These are phyloP conservation scores for Chaetothyriales sp. DNA, from an alignment of 2,329 filamentous ascomycete species.

Conservation along the genomic window DNA sequence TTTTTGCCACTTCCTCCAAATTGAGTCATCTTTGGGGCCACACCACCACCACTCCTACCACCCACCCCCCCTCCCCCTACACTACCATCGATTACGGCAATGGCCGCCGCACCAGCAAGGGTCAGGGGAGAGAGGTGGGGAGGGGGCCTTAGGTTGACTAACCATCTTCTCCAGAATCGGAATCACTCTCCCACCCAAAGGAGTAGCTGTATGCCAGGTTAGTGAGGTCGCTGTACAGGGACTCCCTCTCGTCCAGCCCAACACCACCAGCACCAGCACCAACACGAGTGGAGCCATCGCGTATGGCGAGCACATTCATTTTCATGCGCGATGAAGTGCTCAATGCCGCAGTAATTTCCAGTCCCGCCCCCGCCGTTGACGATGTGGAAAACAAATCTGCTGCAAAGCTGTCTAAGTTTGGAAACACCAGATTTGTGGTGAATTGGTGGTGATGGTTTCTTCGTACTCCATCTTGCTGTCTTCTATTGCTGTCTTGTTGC, in stretches of 20 bases:
- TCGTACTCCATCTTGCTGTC: constrained; percentile 12
- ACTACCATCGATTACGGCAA: neutral
- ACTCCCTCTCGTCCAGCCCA: constrained; percentile 65
- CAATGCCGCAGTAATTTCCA: constrained; percentile 16
- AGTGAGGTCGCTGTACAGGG: constrained; percentile 63
- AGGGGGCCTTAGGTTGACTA: neutral
- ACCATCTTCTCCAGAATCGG: constrained; percentile 29
- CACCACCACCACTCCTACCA: no score
- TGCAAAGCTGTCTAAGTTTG: constrained; percentile 72
- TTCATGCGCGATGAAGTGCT: constrained; percentile 64
- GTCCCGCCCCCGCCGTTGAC: constrained; percentile 30
- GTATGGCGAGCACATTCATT: constrained; percentile 49
- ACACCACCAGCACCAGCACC: no score
- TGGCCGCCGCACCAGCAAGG: neutral
- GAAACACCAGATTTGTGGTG: constrained; percentile 35
- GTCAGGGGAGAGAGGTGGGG: neutral
- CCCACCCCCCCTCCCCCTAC: no score
- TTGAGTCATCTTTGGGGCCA: no score
- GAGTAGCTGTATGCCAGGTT: constrained; percentile 78
- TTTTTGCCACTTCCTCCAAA: no score
- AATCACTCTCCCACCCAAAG: constrained; percentile 19
- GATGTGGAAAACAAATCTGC: constrained; percentile 45
- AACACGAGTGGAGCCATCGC: constrained; percentile 45
- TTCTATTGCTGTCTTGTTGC: constrained; percentile 2
- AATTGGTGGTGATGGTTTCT: constrained; percentile 13